Evolutionary conservation across 768 basidiomycete species (phyloP).

Genomic region (Suillus cothurnatus): DNA sequence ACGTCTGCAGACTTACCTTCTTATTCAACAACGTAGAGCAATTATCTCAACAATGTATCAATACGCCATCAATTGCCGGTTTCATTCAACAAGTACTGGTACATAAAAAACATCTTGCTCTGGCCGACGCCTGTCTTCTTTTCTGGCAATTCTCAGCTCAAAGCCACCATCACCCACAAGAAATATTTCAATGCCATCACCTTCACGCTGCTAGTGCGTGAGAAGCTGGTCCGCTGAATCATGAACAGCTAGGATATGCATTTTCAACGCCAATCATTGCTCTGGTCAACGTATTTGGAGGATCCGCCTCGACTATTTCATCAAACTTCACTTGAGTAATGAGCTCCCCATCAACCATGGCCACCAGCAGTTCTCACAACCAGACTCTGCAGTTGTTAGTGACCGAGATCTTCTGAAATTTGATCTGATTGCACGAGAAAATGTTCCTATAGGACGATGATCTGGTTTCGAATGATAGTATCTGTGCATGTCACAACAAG

Average conservation of each 20-base stretch:
- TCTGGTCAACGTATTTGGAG: conserved; percentile 16
- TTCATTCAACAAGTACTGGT: not conserved
- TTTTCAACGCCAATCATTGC: not conserved
- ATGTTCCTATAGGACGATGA: conserved; percentile 5
- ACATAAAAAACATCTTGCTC: not conserved
- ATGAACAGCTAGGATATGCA: not conserved
- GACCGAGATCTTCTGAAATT: conserved; percentile 15
- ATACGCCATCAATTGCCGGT: not conserved
- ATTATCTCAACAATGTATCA: not conserved
- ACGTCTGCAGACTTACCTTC: not conserved
- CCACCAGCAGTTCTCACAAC: conserved; percentile 18
- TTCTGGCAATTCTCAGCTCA: not conserved
- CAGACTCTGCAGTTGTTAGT: conserved; percentile 21
- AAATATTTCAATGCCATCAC: not conserved
- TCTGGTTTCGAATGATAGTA: not conserved
- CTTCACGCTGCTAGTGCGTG: not conserved
- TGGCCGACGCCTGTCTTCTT: not conserved
- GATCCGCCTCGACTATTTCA: conserved; percentile 11
- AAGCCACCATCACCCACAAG: not conserved
- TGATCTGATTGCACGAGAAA: conserved; percentile 12
- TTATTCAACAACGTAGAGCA: not conserved
- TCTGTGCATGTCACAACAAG: conserved; percentile 6
- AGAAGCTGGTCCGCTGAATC: not conserved
- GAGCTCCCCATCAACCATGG: conserved; percentile 17
- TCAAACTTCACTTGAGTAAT: conserved; percentile 18